Percentiles rank a stretch among this genome's conserved stretches.
Evolutionary conservation across 805 yeast species (phyloP).

Genomic region (Pichia deserticola): DNA sequence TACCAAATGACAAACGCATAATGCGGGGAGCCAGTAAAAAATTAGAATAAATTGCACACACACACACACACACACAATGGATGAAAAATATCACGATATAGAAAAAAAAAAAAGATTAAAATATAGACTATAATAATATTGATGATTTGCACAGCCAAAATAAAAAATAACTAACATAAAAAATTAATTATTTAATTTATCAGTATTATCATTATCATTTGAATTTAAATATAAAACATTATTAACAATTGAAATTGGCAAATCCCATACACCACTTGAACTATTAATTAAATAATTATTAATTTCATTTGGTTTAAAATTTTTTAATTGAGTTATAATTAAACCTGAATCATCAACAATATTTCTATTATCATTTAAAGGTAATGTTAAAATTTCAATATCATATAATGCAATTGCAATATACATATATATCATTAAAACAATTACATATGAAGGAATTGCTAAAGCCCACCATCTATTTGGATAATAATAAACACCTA

Average conservation of each 20-base stretch:
- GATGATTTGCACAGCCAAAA: no score
- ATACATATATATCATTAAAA: constrained; percentile 67
- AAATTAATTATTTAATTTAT: not conserved
- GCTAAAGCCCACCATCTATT: constrained; percentile 89
- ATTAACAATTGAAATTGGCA: constrained; percentile 67
- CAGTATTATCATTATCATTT: not conserved
- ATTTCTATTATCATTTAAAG: constrained; percentile 51
- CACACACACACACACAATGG: no score
- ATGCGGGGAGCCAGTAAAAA: no score
- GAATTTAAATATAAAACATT: constrained; percentile 41
- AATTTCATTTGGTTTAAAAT: constrained; percentile 12
- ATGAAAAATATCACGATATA: no score
- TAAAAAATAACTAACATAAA: no score
- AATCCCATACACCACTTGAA: constrained; percentile 82
- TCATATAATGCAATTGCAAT: constrained; percentile 65
- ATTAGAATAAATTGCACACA: no score
- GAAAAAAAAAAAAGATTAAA: no score
- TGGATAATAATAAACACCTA: constrained; percentile 72
- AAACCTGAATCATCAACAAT: constrained; percentile 60
- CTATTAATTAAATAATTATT: constrained; percentile 43
- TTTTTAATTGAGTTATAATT: constrained; percentile 19
- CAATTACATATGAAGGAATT: constrained; percentile 61
- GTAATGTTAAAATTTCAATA: constrained; percentile 62
- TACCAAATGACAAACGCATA: no score
- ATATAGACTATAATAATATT: no score